Evolutionary conservation across 495 filamentous ascomycete genomes (phyloP).

Genomic region (Podospora sp.): DNA sequence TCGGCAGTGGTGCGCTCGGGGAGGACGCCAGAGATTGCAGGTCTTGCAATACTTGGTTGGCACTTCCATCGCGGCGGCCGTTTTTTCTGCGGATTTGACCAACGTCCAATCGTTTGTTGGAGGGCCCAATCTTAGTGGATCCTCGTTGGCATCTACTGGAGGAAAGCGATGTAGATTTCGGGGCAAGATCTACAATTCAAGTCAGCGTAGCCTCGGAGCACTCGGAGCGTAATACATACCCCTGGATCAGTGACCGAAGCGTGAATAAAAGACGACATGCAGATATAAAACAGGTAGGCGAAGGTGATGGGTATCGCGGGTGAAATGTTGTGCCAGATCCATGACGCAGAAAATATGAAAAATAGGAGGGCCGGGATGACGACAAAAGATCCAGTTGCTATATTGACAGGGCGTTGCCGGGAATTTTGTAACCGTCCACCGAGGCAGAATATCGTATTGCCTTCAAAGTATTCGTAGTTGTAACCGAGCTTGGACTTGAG

Average conservation of each 20-base stretch:
- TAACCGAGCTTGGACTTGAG: conserved; percentile 48
- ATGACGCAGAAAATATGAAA: conserved; percentile 84
- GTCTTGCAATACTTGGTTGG: conserved; percentile 97
- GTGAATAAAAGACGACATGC: conserved; percentile 89
- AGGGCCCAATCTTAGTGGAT: conserved; percentile 78
- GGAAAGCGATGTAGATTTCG: conserved; percentile 71
- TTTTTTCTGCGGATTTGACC: conserved; percentile 73
- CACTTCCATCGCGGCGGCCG: conserved; percentile 87
- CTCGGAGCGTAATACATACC: conserved; percentile 55
- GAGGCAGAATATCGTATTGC: conserved; percentile 87
- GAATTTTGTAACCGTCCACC: conserved; percentile 88
- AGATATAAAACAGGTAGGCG: conserved; percentile 86
- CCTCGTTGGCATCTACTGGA: conserved; percentile 61
- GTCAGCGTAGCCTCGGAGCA: conserved; percentile 24
- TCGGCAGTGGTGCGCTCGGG: conserved; percentile 93
- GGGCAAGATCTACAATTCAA: conserved; percentile 66
- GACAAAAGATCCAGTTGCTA: conserved; percentile 79
- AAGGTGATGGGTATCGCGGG: conserved; percentile 91
- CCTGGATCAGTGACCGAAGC: conserved; percentile 90
- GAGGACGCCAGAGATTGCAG: conserved; percentile 94
- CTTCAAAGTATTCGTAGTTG: conserved; percentile 90
- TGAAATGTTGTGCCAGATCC: conserved; percentile 87
- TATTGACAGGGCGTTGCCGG: conserved; percentile 85
- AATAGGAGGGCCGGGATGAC: conserved; percentile 78
- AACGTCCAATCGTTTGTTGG: conserved; percentile 89